phyloP scores from a whole-genome alignment of 2,329 filamentous ascomycete genomes.

The Calonectria leucothoes region DNA sequence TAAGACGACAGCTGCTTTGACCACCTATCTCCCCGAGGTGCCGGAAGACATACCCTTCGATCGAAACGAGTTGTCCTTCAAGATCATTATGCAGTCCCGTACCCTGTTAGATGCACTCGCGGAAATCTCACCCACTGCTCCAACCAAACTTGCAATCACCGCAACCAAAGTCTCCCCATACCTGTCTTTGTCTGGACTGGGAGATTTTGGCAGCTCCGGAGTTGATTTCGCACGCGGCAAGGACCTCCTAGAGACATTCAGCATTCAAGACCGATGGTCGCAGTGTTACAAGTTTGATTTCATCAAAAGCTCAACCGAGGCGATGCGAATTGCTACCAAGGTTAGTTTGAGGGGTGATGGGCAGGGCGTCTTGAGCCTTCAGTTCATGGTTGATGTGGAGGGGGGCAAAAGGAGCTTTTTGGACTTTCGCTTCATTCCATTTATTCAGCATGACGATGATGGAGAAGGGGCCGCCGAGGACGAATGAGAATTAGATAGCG shows the following conservation, averaged over 20 bases:
- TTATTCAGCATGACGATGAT: conserved; percentile 68
- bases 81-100: conserved; percentile 90
- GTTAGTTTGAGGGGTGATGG: conserved; percentile 90
- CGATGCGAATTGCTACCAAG: conserved; percentile 94
- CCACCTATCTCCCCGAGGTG: conserved; percentile 83
- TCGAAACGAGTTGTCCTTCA: conserved; percentile 82
- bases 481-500: not conserved
- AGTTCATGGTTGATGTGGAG: conserved; percentile 95
- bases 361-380: conserved; percentile 91
- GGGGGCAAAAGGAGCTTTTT: conserved; percentile 77
- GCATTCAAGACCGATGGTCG: conserved; percentile 67
- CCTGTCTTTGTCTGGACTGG: conserved; percentile 76
- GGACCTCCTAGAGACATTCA: conserved; percentile 80
- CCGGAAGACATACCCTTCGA: conserved; percentile 90
- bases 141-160: conserved; percentile 76
- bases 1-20: conserved; percentile 89
- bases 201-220: conserved; percentile 70
- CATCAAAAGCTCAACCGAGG: conserved; percentile 85
- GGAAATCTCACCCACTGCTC: conserved; percentile 78
- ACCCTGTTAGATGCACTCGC: conserved; percentile 78
- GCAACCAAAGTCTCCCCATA: conserved; percentile 74
- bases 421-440: conserved; percentile 86
- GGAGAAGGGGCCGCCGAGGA: conserved; percentile 40
- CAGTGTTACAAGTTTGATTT: conserved; percentile 90
- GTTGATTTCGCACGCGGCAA: conserved; percentile 75